phyloP scores from a whole-genome alignment of 208 protist genomes.

The Trypanosomatidae sp. region DNA sequence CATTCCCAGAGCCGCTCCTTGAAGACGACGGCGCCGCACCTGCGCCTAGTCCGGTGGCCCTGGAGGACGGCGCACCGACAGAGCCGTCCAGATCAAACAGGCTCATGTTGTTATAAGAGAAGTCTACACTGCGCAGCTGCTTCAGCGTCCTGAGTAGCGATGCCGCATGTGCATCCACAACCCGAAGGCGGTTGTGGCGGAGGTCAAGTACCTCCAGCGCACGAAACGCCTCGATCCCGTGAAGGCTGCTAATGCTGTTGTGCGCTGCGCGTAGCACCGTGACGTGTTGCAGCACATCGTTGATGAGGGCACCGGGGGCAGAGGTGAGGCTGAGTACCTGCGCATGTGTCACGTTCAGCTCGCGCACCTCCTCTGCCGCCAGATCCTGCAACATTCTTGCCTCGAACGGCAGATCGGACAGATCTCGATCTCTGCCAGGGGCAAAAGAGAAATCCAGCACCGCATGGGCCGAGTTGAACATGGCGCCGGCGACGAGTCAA shows the following conservation, averaged over 20 bases:
- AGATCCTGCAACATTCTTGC: background rate
- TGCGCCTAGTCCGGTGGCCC: background rate
- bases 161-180: slow-evolving; percentile 57
- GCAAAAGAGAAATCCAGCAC: slow-evolving; percentile 35
- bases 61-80: slow-evolving; percentile 15
- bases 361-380: slow-evolving; percentile 19
- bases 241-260: slow-evolving; percentile 59
- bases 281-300: slow-evolving; percentile 38
- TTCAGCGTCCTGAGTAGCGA: slow-evolving; percentile 50
- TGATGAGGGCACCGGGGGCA: slow-evolving; percentile 26
- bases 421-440: slow-evolving; percentile 17
- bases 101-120: slow-evolving; percentile 69
- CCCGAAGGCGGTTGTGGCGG: slow-evolving; percentile 66
- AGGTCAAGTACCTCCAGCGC: slow-evolving; percentile 77
- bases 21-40: slow-evolving; percentile 2
- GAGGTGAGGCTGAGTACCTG: slow-evolving; percentile 37
- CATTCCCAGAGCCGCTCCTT: background rate
- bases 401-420: slow-evolving; percentile 33
- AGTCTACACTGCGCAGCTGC: slow-evolving; percentile 46
- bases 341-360: slow-evolving; percentile 27
- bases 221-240: slow-evolving; percentile 62
- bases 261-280: slow-evolving; percentile 64
- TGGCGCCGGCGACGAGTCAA: background rate
- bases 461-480: background rate
- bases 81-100: slow-evolving; percentile 52